Evolutionary conservation across 306 rosid genomes (phyloP).

Genomic region (Quercus gilva): DNA sequence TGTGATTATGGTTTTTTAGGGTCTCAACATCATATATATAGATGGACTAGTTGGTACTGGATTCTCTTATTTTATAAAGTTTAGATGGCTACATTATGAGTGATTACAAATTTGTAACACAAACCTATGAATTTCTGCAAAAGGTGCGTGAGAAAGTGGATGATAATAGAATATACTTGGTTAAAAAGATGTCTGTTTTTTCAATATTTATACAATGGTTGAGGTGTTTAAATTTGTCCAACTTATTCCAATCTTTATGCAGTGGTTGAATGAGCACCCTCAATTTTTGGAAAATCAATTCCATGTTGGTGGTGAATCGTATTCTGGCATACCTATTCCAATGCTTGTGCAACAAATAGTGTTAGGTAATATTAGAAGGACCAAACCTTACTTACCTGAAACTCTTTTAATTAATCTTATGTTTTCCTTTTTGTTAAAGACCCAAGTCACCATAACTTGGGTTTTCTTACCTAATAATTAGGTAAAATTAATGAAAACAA

Average conservation of each 20-base stretch:
- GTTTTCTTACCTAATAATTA: not conserved
- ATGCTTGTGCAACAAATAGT: conserved; percentile 11
- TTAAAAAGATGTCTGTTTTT: not conserved
- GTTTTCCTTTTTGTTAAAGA: not conserved
- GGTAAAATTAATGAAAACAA: too few species aligned
- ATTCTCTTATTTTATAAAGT: not conserved
- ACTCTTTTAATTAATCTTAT: not conserved
- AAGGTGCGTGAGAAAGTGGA: not conserved
- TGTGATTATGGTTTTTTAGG: not conserved
- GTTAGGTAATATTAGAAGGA: not conserved
- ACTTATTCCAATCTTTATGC: not conserved
- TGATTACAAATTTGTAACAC: not conserved
- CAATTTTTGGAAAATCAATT: not conserved
- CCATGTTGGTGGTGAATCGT: conserved; percentile 20
- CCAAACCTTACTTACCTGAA: not conserved
- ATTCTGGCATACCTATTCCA: conserved; percentile 15
- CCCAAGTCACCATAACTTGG: not conserved
- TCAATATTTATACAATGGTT: not conserved
- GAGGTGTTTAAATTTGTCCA: too few species aligned
- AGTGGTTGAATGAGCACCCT: conserved; percentile 21
- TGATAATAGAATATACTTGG: not conserved
- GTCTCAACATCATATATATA: not conserved
- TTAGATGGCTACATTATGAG: not conserved
- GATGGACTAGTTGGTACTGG: not conserved
- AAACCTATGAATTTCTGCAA: not conserved